These are phyloP conservation scores for Hortaea werneckii DNA, from an alignment of 2,329 filamentous ascomycete genomes.

Conservation along the genomic window DNA sequence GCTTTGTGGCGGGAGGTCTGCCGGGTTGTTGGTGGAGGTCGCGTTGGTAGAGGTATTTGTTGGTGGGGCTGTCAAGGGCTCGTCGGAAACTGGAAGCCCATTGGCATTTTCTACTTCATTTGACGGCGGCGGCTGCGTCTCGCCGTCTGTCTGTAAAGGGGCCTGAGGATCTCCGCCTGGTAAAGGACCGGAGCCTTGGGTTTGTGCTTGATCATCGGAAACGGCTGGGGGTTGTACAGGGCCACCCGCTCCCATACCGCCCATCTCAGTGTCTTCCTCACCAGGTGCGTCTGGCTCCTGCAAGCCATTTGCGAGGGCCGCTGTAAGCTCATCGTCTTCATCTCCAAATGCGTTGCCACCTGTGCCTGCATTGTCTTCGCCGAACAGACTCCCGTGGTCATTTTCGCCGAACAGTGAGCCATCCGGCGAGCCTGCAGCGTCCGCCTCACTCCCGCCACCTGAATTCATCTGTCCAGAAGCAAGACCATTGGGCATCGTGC, in stretches of 20 bases:
- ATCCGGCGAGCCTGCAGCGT: constrained; percentile 54
- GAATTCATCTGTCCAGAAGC: constrained; percentile 1
- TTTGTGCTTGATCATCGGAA: neutral
- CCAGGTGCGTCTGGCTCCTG: constrained; percentile 23
- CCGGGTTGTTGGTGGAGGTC: constrained; percentile 1
- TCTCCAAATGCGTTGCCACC: constrained; percentile 57
- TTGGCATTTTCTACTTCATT: constrained; percentile 22
- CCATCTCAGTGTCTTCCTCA: constrained; percentile 35
- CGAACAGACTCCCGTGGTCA: constrained; percentile 67
- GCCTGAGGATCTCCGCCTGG: neutral
- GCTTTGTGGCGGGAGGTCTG: constrained; percentile 41
- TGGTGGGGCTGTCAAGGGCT: constrained; percentile 27
- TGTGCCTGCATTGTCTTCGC: constrained; percentile 48
- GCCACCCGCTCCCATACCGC: constrained; percentile 29
- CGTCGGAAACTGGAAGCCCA: constrained; percentile 41
- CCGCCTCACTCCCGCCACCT: constrained; percentile 38
- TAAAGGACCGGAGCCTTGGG: neutral
- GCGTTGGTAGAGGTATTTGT: constrained; percentile 23
- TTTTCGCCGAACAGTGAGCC: constrained; percentile 78
- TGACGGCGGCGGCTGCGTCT: neutral
- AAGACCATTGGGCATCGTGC: constrained; percentile 31
- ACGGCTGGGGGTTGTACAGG: constrained; percentile 25
- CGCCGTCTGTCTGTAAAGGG: constrained; percentile 2
- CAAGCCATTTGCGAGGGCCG: constrained; percentile 30
- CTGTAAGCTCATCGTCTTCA: constrained; percentile 72